These are phyloP conservation scores for Saururus chinensis DNA, from an alignment of 164 flowering plant species.

Conservation along the genomic window DNA sequence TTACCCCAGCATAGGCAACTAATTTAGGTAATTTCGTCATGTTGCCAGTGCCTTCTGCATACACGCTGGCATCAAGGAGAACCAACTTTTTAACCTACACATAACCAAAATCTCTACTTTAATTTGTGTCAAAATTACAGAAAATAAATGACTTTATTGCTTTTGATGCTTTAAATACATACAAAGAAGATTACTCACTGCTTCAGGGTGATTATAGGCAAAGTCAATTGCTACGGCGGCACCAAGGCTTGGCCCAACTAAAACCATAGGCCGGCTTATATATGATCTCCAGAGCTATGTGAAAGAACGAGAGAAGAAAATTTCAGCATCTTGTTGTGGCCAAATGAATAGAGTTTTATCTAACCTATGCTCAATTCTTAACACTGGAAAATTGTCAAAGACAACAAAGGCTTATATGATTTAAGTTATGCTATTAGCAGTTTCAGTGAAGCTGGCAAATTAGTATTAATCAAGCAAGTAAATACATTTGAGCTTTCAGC, in stretches of 20 bases:
- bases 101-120: background rate
- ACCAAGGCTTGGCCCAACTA: slow-evolving; percentile 98
- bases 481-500: background rate
- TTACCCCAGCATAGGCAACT: slow-evolving; percentile 87
- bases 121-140: background rate
- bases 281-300: slow-evolving; percentile 66
- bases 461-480: background rate
- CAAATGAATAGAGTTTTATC: background rate
- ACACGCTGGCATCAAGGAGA: slow-evolving; percentile 90
- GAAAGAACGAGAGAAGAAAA: background rate
- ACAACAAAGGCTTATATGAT: background rate
- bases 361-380: background rate
- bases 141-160: background rate
- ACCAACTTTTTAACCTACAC: slow-evolving; percentile 73
- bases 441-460: background rate
- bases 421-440: background rate
- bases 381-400: background rate
- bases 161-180: background rate
- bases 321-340: background rate
- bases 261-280: slow-evolving; percentile 65
- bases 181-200: slow-evolving; percentile 39
- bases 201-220: slow-evolving; percentile 64
- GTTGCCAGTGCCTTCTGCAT: slow-evolving; percentile 77
- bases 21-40: slow-evolving; percentile 52
- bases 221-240: slow-evolving; percentile 95